A percentile compares a stretch with the other conserved stretches of the same genome.
Evolutionary conservation across 805 yeast genomes (phyloP).

Genomic region (Peterozyma toletana): DNA sequence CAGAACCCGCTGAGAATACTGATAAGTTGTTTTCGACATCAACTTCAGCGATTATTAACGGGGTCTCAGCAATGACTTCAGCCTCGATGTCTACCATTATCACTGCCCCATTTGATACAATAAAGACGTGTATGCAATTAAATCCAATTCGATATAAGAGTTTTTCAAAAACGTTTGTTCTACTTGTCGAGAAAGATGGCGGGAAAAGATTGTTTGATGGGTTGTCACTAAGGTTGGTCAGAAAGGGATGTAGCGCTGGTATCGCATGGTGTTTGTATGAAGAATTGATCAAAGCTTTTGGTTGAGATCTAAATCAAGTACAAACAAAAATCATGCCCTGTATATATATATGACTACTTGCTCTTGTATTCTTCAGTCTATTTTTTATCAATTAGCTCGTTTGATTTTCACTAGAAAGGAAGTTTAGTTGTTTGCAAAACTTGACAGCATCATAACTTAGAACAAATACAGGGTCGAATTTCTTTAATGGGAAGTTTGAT

Average conservation of each 20-base stretch:
- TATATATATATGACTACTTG: too few species aligned
- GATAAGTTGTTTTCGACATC: slow-evolving; percentile 19
- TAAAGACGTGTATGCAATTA: slow-evolving; percentile 87
- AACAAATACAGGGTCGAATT: slow-evolving; percentile 23
- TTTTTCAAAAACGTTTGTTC: slow-evolving; percentile 29
- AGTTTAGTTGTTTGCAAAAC: slow-evolving; percentile 4
- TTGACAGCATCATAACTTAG: slow-evolving; percentile 14
- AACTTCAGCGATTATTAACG: slow-evolving; percentile 54
- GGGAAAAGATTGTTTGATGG: slow-evolving; percentile 70
- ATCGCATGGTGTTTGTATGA: slow-evolving; percentile 97
- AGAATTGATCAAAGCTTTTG: slow-evolving; percentile 51
- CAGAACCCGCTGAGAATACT: slow-evolving; percentile 1
- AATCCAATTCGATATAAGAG: slow-evolving; percentile 39
- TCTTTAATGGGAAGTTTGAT: slow-evolving; percentile 9
- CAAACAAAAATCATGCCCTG: too few species aligned
- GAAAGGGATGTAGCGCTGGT: slow-evolving; percentile 90
- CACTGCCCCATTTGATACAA: slow-evolving; percentile 93
- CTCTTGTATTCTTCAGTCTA: too few species aligned
- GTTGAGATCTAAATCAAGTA: not conserved
- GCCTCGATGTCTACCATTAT: slow-evolving; percentile 76
- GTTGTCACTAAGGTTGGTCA: slow-evolving; percentile 64
- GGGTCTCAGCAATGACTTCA: slow-evolving; percentile 69
- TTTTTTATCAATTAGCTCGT: too few species aligned
- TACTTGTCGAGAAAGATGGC: slow-evolving; percentile 38
- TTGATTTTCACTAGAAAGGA: too few species aligned